Conservation (phyloP, 148 eudicot genomes). For the Fagopyrum tataricum region DNA sequence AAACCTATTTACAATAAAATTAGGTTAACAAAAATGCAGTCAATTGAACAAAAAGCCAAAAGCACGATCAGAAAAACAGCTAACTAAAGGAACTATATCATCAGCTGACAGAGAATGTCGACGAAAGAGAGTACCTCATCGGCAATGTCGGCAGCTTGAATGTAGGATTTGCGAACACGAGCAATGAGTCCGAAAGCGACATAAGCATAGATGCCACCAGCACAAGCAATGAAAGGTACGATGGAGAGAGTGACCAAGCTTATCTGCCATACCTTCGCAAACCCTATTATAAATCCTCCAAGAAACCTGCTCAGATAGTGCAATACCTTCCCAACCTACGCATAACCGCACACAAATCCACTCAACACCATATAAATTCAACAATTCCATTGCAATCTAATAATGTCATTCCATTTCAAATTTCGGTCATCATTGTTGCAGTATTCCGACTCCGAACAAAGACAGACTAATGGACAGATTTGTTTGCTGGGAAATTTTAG, state of each 20-base stretch:
- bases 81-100: too few relatives aligned
- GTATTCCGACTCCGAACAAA: too few relatives aligned
- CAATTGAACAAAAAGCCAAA: too few relatives aligned
- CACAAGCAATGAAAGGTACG: slow-evolving; percentile 80
- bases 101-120: background rate
- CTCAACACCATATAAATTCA: background rate
- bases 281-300: slow-evolving; percentile 79
- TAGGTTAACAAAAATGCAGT: too few relatives aligned
- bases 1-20: too few relatives aligned
- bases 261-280: slow-evolving; percentile 88
- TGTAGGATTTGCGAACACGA: slow-evolving; percentile 73
- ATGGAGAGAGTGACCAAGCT: slow-evolving; percentile 89
- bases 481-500: too few relatives aligned
- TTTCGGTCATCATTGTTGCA: too few relatives aligned
- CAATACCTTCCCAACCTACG: slow-evolving; percentile 83
- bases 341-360: background rate
- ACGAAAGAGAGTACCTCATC: slow-evolving; percentile 50
- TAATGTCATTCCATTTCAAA: too few relatives aligned
- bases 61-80: background rate
- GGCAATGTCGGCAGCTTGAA: slow-evolving; percentile 84
- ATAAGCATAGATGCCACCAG: slow-evolving; percentile 84
- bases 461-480: too few relatives aligned
- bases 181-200: slow-evolving; percentile 83
- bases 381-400: too few relatives aligned
- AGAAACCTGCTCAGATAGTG: slow-evolving; percentile 87